Evolutionary conservation across 1,284 basidiomycete species (phyloP).

Genomic region (Tilletiopsis washingtonensis): DNA sequence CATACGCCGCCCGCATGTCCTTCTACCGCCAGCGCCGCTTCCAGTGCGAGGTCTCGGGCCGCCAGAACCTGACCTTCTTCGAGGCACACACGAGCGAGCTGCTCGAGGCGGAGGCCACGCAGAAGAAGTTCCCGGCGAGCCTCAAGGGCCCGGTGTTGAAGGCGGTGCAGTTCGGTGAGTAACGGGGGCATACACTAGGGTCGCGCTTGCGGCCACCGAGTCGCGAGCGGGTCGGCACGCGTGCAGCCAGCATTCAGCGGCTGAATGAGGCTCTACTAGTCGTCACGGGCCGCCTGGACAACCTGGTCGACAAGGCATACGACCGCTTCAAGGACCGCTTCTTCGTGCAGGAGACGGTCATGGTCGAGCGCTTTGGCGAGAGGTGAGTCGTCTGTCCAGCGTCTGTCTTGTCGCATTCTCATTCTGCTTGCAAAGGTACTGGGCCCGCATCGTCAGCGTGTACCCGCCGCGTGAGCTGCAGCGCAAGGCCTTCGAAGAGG

Average conservation of each 20-base stretch:
- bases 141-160: slow-evolving; percentile 83
- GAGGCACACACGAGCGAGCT: slow-evolving; percentile 84
- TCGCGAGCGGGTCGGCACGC: too few species aligned
- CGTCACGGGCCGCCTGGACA: slow-evolving; percentile 88
- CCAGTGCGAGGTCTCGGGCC: slow-evolving; percentile 89
- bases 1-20: slow-evolving; percentile 79
- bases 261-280: too few species aligned
- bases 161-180: slow-evolving; percentile 83
- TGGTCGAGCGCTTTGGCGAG: slow-evolving; percentile 44
- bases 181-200: too few species aligned
- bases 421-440: slow-evolving; percentile 55
- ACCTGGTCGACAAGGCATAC: slow-evolving; percentile 83
- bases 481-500: neutral
- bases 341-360: slow-evolving; percentile 64
- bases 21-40: slow-evolving; percentile 90
- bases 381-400: slow-evolving; percentile 19
- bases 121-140: slow-evolving; percentile 80
- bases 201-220: neutral
- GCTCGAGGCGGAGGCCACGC: slow-evolving; percentile 75
- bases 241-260: too few species aligned
- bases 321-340: slow-evolving; percentile 93
- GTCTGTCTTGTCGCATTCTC: neutral
- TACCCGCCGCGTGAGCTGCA: slow-evolving; percentile 59
- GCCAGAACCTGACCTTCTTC: slow-evolving; percentile 85
- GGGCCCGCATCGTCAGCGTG: slow-evolving; percentile 66